These are phyloP conservation scores for Pichia gijzeniarum DNA, from an alignment of 805 yeast genomes.

Conservation along the genomic window DNA sequence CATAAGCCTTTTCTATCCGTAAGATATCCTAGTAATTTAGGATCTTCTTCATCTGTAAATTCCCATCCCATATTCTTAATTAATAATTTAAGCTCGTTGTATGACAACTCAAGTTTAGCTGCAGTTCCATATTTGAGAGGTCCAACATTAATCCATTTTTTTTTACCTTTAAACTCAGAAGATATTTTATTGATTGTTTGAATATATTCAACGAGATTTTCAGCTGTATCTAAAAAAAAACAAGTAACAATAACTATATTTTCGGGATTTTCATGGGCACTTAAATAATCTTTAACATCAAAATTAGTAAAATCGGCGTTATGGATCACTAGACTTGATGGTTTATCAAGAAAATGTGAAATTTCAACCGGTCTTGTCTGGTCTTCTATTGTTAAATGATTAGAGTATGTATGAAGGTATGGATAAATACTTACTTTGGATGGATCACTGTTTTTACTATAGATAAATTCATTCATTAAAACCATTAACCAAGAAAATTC, in stretches of 20 bases:
- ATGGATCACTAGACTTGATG: conserved; percentile 41
- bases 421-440: conserved; percentile 34
- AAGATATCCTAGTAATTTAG: conserved; percentile 50
- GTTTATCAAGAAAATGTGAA: conserved; percentile 30
- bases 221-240: conserved; percentile 90
- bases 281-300: conserved; percentile 23
- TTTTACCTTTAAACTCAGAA: conserved; percentile 29
- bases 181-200: conserved; percentile 49
- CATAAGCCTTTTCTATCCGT: conserved; percentile 63
- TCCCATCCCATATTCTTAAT: conserved; percentile 61
- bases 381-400: conserved; percentile 42
- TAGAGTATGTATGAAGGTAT: conserved; percentile 60
- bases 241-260: conserved; percentile 56
- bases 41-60: conserved; percentile 31
- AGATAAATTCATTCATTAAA: conserved; percentile 55
- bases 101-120: conserved; percentile 65
- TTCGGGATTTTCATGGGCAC: conserved; percentile 22
- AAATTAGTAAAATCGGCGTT: conserved; percentile 64
- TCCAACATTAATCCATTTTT: conserved; percentile 83
- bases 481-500: conserved; percentile 78
- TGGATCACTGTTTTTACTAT: conserved; percentile 20
- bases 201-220: conserved; percentile 70
- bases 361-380: conserved; percentile 45
- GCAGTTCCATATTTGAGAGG: conserved; percentile 91
- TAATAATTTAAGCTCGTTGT: conserved; percentile 58